These are phyloP conservation scores for Mucor velutinosus DNA, from an alignment of 371 early-diverging fungal species.

Conservation along the genomic window DNA sequence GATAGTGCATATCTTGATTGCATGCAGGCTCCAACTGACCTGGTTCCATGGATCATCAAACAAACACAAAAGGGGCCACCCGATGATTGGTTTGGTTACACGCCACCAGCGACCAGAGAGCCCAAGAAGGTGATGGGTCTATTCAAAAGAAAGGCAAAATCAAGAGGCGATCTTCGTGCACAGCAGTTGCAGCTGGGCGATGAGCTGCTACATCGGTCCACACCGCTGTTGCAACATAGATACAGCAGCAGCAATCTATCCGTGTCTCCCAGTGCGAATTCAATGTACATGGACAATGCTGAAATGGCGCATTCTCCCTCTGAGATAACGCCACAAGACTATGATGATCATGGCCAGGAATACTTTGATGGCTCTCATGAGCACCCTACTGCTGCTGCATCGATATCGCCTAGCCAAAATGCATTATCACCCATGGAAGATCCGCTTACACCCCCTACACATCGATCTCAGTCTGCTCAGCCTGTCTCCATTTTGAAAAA, in stretches of 20 bases:
- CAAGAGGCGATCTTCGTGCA: neutral
- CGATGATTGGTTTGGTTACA: conserved; percentile 30
- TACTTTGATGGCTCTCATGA: neutral
- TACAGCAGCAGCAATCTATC: conserved; percentile 8
- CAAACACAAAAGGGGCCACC: conserved; percentile 34
- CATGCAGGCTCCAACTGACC: conserved; percentile 17
- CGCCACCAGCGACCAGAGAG: conserved; percentile 20
- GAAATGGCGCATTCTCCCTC: neutral
- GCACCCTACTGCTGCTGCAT: neutral
- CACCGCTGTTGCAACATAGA: conserved; percentile 6
- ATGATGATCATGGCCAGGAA: neutral
- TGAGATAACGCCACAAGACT: neutral
- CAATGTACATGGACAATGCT: neutral
- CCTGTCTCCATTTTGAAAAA: conserved; percentile 26
- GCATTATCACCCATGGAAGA: neutral
- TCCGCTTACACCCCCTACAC: neutral
- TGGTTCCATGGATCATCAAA: conserved; percentile 26
- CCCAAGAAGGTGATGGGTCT: conserved; percentile 30
- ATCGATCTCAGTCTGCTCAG: neutral
- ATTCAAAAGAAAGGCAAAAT: conserved; percentile 23
- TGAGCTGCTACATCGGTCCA: conserved; percentile 9
- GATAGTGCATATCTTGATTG: conserved; percentile 24
- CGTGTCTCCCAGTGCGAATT: conserved; percentile 1
- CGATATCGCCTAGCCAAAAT: neutral
- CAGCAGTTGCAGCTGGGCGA: conserved; percentile 20